Evolutionary conservation across 2,329 filamentous ascomycete genomes (phyloP).

Genomic region (Rutstroemia sp.): DNA sequence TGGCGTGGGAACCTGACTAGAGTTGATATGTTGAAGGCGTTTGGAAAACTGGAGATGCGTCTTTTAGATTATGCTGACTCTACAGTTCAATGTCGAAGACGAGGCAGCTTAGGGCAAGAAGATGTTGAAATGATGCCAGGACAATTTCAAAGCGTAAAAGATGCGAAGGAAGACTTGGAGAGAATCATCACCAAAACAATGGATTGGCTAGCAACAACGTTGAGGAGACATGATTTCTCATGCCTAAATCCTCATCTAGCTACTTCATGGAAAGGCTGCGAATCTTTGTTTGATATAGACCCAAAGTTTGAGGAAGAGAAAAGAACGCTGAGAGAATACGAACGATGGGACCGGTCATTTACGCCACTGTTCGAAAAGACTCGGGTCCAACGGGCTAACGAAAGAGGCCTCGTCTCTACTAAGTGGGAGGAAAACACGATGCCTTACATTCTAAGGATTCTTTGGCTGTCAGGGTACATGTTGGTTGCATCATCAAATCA

Average conservation of each 20-base stretch:
- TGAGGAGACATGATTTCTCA: constrained; percentile 18
- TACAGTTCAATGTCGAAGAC: neutral
- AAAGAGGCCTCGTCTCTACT: constrained; percentile 7
- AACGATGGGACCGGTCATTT: constrained; percentile 21
- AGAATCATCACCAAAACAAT: constrained; percentile 19
- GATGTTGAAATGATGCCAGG: constrained; percentile 19
- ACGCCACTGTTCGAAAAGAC: constrained; percentile 10
- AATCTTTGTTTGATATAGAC: constrained; percentile 20
- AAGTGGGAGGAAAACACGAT: constrained; percentile 7
- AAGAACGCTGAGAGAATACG: constrained; percentile 18
- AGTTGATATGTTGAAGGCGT: constrained; percentile 16
- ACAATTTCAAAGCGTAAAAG: constrained; percentile 12
- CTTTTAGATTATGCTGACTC: constrained; percentile 16
- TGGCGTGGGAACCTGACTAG: constrained; percentile 5
- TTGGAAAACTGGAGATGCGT: constrained; percentile 15
- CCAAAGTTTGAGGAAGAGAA: constrained; percentile 17
- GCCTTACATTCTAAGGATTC: neutral
- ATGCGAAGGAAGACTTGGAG: constrained; percentile 15
- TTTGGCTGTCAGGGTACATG: constrained; percentile 5
- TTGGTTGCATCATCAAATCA: constrained; percentile 2
- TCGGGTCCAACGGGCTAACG: neutral
- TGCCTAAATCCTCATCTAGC: neutral
- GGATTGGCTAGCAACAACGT: constrained; percentile 21
- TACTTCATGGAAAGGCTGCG: constrained; percentile 2
- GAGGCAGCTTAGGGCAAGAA: constrained; percentile 8